phyloP scores from a whole-genome alignment of 305 asterid species.

The Fraxinus angustifolia region DNA sequence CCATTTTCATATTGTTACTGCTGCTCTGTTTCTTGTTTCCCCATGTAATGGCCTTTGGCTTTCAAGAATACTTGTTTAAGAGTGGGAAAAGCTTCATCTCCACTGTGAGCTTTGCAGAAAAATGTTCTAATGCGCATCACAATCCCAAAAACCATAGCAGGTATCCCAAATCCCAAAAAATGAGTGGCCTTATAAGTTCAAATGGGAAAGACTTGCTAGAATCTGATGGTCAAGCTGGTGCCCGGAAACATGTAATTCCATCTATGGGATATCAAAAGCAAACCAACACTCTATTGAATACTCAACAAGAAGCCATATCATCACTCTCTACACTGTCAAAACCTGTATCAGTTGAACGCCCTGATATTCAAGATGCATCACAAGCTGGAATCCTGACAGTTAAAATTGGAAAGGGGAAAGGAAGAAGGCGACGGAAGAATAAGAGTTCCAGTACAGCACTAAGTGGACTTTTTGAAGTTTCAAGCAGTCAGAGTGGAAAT shows the following conservation, averaged over 20 bases:
- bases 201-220: slow-evolving; percentile 36
- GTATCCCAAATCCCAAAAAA: slow-evolving; percentile 24
- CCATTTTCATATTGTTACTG: slow-evolving; percentile 36
- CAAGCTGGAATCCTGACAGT: slow-evolving; percentile 47
- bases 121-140: slow-evolving; percentile 26
- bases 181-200: slow-evolving; percentile 35
- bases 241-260: slow-evolving; percentile 20
- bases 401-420: slow-evolving; percentile 63
- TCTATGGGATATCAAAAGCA: slow-evolving; percentile 27
- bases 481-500: slow-evolving; percentile 34
- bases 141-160: slow-evolving; percentile 25
- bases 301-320: slow-evolving; percentile 23
- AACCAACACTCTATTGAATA: slow-evolving; percentile 24
- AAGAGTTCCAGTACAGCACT: slow-evolving; percentile 38
- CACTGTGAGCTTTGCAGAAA: slow-evolving; percentile 22
- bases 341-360: slow-evolving; percentile 33
- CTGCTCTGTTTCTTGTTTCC: slow-evolving; percentile 46
- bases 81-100: slow-evolving; percentile 35
- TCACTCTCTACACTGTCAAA: slow-evolving; percentile 17
- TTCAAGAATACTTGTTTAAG: slow-evolving; percentile 28
- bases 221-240: slow-evolving; percentile 25
- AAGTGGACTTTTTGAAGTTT: slow-evolving; percentile 36
- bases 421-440: slow-evolving; percentile 63
- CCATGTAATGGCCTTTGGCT: slow-evolving; percentile 27
- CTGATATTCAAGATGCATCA: slow-evolving; percentile 33